These are phyloP conservation scores for Phytopythium montanum DNA, from an alignment of 352 stramenopile genomes.

Conservation along the genomic window DNA sequence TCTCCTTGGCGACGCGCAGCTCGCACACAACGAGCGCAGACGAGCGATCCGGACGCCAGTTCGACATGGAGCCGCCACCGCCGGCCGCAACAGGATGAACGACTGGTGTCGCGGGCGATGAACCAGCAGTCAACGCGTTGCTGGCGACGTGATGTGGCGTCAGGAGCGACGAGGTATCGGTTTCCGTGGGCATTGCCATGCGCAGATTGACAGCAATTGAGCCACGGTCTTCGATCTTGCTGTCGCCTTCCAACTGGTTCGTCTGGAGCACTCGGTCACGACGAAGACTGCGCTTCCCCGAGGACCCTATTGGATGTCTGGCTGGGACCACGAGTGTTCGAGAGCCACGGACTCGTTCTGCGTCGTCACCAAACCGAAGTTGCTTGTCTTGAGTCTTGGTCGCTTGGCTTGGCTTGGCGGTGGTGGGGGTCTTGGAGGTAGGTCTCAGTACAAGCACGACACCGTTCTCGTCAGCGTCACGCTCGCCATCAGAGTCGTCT, in stretches of 20 bases:
- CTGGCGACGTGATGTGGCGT: neutral
- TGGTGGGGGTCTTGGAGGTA: neutral
- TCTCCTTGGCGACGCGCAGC: conserved; percentile 48
- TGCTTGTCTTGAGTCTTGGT: neutral
- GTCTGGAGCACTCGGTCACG: neutral
- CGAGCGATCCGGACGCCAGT: conserved; percentile 14
- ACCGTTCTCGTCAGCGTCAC: neutral
- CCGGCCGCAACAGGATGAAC: neutral
- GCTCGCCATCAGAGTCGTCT: neutral
- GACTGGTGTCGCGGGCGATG: neutral
- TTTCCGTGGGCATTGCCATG: too few relatives aligned
- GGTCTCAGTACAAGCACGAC: neutral
- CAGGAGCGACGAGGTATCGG: neutral
- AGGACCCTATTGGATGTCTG: neutral
- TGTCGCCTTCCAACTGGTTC: neutral
- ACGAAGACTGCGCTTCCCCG: neutral
- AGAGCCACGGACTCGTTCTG: neutral
- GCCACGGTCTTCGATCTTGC: neutral
- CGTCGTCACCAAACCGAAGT: neutral
- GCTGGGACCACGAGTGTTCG: neutral
- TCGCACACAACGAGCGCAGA: conserved; percentile 42
- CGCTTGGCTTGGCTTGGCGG: neutral
- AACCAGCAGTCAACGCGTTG: neutral
- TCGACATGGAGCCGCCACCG: neutral
- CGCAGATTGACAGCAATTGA: neutral